Base-by-base conservation (phyloP, 495 filamentous ascomycete genomes). In the Daldinia decipiens region DNA sequence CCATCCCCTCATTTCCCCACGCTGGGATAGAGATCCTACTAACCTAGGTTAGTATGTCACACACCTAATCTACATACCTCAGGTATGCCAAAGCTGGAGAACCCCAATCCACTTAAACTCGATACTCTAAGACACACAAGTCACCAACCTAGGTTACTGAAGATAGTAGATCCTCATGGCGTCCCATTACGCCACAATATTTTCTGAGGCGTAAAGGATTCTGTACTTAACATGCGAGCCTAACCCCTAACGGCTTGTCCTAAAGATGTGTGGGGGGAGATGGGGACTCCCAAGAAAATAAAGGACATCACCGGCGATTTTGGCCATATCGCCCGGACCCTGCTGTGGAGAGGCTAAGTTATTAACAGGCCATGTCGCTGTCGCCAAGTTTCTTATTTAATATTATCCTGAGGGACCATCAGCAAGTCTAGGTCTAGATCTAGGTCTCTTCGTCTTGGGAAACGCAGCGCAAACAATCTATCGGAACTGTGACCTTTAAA, bases 111-210 rank as follows among this genome's bases (percentile, higher is more conserved):
- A 56, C 36, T 36, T 24, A 56, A 36, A 36, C 9, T 15, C 7
- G 13, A 56, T 6, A 11, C 31, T 17, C 31, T 36, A 7, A 56
- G 53, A 56, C 29, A 56, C 38, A 21, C n/a, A 36, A 32, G n/a
- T 38, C 29, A 24, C 27, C n/a, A n/a, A n/a, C n/a, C n/a, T n/a
- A n/a, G n/a, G n/a, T n/a, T n/a, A 17, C 3, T 9, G 26, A 53
- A n/a, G 15, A 31, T 4, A 53, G n/a, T 12, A 29, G 0, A 29
- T n/a, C 1, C 27, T 29, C 27, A 31, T 31, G 11, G 50, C 31
- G 59, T 56, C 43, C 59, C 24, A n/a, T 45, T 43, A 24, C 21
- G 54, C n/a, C 67, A 59, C 32, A 24, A 31, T 29, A 36, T 9
- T 45, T 24, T 0, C 11, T 36, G 51, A 34, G 21, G 17, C 61